Conservation (phyloP, 148 eudicot species). For the Limonium bicolor region DNA sequence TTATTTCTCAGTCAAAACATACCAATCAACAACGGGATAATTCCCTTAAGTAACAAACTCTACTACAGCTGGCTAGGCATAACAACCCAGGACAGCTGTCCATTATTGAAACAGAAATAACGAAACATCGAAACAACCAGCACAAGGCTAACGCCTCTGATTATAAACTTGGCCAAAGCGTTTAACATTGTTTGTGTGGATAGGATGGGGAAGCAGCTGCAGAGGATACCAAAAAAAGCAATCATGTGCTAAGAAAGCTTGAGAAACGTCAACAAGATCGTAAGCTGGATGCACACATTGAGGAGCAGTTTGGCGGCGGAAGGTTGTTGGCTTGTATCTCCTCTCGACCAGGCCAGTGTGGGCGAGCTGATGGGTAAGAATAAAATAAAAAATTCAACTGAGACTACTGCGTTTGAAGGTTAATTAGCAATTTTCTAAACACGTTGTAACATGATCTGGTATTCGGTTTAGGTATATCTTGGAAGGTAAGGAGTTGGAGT, state of each 20-base stretch:
- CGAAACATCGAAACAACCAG: no score
- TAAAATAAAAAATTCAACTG: no score
- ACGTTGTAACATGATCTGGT: no score
- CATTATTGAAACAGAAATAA: no score
- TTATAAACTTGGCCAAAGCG: neutral
- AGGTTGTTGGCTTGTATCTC: constrained; percentile 32
- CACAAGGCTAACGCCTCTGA: neutral
- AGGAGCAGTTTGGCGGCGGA: constrained; percentile 37
- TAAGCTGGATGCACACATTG: constrained; percentile 28
- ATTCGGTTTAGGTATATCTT: constrained; percentile 13
- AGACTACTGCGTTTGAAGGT: no score
- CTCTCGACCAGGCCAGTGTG: constrained; percentile 44
- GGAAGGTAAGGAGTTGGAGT: constrained; percentile 12
- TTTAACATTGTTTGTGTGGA: neutral
- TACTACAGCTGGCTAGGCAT: no score
- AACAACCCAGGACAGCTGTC: no score
- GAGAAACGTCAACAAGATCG: constrained; percentile 32
- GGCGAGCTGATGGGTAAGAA: constrained; percentile 33
- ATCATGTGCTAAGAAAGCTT: constrained; percentile 22
- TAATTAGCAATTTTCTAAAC: no score
- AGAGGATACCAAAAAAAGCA: constrained; percentile 32
- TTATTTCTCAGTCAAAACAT: no score
- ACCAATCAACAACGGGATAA: no score
- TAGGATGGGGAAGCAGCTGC: constrained; percentile 16
- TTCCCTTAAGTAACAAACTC: no score